Conservation (phyloP, 1,284 basidiomycete genomes). For the Cutaneotrichosporon sp. region DNA sequence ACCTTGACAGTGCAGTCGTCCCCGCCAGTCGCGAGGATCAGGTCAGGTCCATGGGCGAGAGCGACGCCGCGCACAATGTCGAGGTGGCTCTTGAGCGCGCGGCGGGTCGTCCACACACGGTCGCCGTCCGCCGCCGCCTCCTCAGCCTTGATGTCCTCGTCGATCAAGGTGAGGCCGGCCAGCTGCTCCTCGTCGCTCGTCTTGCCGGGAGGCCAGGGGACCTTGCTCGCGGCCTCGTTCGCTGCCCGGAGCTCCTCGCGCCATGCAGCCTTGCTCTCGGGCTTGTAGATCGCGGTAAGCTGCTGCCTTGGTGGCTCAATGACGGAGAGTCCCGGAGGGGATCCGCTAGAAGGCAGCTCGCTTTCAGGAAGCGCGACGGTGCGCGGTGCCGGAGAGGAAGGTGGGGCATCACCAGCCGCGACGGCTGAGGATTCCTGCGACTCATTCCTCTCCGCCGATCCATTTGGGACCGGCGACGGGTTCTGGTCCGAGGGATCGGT, state of each 20-base stretch:
- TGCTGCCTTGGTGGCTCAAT: slow-evolving; percentile 54
- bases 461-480: slow-evolving; percentile 13
- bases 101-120: slow-evolving; percentile 79
- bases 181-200: slow-evolving; percentile 43
- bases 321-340: background rate
- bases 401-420: slow-evolving; percentile 15
- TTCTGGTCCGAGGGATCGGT: background rate
- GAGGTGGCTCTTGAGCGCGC: slow-evolving; percentile 82
- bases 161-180: slow-evolving; percentile 44
- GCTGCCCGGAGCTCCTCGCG: slow-evolving; percentile 61
- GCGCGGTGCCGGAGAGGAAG: slow-evolving; percentile 39
- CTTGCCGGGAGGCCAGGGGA: slow-evolving; percentile 23
- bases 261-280: slow-evolving; percentile 80
- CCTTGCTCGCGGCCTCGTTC: slow-evolving; percentile 50
- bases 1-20: slow-evolving; percentile 96
- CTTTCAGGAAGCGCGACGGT: slow-evolving; percentile 30
- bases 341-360: slow-evolving; percentile 9
- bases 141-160: slow-evolving; percentile 64
- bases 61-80: slow-evolving; percentile 88
- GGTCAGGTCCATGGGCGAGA: slow-evolving; percentile 74
- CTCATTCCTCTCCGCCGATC: slow-evolving; percentile 3
- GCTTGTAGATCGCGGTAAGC: slow-evolving; percentile 80
- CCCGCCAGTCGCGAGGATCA: slow-evolving; percentile 83
- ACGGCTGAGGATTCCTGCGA: background rate
- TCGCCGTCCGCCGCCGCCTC: slow-evolving; percentile 27